phyloP scores from a whole-genome alignment of 495 filamentous ascomycete genomes.

The Ramalina intermedia region DNA sequence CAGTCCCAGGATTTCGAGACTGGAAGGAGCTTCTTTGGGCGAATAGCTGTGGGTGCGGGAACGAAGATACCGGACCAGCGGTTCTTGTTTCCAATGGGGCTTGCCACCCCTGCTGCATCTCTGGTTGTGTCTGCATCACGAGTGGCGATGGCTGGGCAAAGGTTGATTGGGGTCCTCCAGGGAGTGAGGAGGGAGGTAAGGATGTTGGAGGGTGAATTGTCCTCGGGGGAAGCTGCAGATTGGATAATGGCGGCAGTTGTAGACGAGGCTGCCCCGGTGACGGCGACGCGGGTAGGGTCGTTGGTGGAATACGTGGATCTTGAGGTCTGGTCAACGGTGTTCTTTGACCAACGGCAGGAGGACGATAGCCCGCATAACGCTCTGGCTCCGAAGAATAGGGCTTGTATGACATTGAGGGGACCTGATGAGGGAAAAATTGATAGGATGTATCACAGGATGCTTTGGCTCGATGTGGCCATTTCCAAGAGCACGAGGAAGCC shows the following conservation, averaged over 20 bases:
- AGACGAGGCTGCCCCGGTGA: neutral
- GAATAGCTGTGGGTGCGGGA: slow-evolving; percentile 10
- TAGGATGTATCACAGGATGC: too few species aligned
- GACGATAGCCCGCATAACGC: neutral
- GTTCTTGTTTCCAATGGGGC: neutral
- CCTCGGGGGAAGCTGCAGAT: neutral
- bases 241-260: neutral
- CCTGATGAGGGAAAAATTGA: too few species aligned
- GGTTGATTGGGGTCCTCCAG: neutral
- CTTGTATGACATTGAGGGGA: neutral
- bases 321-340: slow-evolving; percentile 1
- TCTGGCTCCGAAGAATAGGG: neutral
- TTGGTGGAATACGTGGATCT: neutral
- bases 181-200: neutral
- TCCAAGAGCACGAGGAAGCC: too few species aligned
- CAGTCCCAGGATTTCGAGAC: slow-evolving; percentile 10
- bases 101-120: neutral
- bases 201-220: neutral
- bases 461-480: too few species aligned
- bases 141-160: neutral
- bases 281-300: neutral
- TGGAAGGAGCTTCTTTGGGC: slow-evolving; percentile 10
- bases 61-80: slow-evolving; percentile 1
- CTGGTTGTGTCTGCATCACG: neutral
- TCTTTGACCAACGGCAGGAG: neutral